A percentile compares a stretch with the other conserved stretches of the same genome.
Conservation (phyloP, 2,329 filamentous ascomycete genomes). For the Graphilbum ipis-grandicollis region DNA sequence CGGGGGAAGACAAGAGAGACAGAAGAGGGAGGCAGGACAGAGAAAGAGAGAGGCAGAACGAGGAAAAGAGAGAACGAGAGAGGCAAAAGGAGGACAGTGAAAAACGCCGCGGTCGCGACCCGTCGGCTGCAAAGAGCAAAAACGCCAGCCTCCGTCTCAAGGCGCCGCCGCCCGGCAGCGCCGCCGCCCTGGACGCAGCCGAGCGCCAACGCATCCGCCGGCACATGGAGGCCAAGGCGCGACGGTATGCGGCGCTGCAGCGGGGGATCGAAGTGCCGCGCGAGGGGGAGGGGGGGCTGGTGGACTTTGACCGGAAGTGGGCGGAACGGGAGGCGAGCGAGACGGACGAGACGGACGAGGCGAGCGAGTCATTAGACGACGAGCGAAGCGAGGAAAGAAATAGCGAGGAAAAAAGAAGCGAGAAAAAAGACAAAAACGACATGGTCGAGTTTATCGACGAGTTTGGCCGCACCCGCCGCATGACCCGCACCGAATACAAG, state of each 20-base stretch:
- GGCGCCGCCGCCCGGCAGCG: slow-evolving; percentile 22
- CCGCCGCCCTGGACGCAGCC: slow-evolving; percentile 45
- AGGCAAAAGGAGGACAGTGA: not conserved
- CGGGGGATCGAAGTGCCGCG: slow-evolving; percentile 63
- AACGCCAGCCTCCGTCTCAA: slow-evolving; percentile 23
- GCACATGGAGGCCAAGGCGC: slow-evolving; percentile 80
- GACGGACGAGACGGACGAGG: slow-evolving; percentile 21
- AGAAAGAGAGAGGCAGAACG: not conserved
- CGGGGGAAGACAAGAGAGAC: slow-evolving; percentile 22
- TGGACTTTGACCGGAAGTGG: slow-evolving; percentile 97
- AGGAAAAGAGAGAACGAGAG: not conserved
- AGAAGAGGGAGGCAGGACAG: not conserved
- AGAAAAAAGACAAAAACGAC: slow-evolving; percentile 24
- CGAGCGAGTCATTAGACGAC: slow-evolving; percentile 15
- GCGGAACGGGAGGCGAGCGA: slow-evolving; percentile 43
- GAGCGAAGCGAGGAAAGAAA: slow-evolving; percentile 29
- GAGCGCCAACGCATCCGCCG: slow-evolving; percentile 55
- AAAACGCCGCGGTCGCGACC: not conserved
- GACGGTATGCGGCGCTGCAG: slow-evolving; percentile 79
- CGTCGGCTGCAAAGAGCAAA: not conserved
- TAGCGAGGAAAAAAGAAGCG: slow-evolving; percentile 22
- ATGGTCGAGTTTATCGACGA: slow-evolving; percentile 83
- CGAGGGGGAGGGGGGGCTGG: slow-evolving; percentile 48
- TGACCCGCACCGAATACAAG: slow-evolving; percentile 51
- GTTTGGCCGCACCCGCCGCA: slow-evolving; percentile 66